Evolutionary conservation across 2,329 filamentous ascomycete genomes (phyloP), one percentile per base, ranked within the genome.

Genomic region (Pseudogymnoascus sp.): DNA sequence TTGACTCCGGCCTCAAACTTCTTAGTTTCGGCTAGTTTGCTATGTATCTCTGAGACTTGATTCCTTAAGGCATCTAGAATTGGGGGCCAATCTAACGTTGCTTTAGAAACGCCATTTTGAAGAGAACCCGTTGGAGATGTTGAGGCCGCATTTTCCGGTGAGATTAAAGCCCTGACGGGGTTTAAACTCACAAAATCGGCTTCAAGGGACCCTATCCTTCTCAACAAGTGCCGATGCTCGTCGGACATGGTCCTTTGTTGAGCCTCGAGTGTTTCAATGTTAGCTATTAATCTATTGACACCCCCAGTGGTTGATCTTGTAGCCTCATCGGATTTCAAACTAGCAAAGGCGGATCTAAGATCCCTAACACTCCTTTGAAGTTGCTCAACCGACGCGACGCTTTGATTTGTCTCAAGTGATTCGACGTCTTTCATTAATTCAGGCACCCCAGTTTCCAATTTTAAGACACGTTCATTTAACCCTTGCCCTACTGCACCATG

Each of bases 1-100:
- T 61, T 60, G 11, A 41, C 38, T 19, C 62, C 58, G 1, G 59
- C 64, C 11, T 66, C 62, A 36, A 55, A 55, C 25, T 41, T 16
- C 23, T 42, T 25, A 16, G 19, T 45, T 63, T 36, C 25, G 28
- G 28, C 25, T 3, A 49, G 8, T 28, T n/a, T 61, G 19, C 12
- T 9, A 25, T 59, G 23, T 12, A 55, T 55, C 19, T 55, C 49
- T 9, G n/a, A 16, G n/a, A 55, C 16, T 12, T 55, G n/a, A 2
- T 11, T 55, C 6, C 16, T 12, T 1, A 35, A 7, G 3, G 16
- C 16, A 23, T 16, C 6, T 36, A 39, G 14, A 28, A 9, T 5
- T 58, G 38, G 41, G 23, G n/a, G 28, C 58, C 60, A 60, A 60
- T 42, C 45, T 58, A 61, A 42, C 11, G 6, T 7, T 30, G n/a